Percentiles rank a stretch among this genome's conserved stretches.
Conservation (phyloP, 768 basidiomycete species). For the Peribolospora baueri region DNA sequence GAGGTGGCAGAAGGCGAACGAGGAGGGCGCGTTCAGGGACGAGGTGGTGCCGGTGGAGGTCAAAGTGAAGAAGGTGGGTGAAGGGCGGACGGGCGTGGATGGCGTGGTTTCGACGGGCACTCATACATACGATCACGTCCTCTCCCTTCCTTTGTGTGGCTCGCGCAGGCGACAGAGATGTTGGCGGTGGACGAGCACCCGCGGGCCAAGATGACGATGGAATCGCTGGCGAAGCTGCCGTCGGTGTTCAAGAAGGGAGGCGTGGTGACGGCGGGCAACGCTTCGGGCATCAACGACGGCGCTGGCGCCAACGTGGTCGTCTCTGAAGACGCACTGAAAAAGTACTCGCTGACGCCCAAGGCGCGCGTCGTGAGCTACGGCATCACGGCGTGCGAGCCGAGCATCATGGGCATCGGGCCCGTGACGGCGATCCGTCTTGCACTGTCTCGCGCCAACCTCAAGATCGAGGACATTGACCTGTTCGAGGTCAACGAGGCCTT, state of each 20-base stretch:
- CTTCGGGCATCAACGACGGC: slow-evolving; percentile 22
- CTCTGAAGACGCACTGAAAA: slow-evolving; percentile 17
- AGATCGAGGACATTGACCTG: slow-evolving; percentile 20
- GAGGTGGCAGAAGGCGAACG: slow-evolving; percentile 17
- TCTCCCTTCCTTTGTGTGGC: no score
- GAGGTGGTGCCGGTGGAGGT: slow-evolving; percentile 16
- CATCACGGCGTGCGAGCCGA: slow-evolving; percentile 22
- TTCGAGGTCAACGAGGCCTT: slow-evolving; percentile 18
- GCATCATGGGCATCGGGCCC: slow-evolving; percentile 24
- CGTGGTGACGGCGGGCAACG: slow-evolving; percentile 21
- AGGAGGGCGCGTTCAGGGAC: slow-evolving; percentile 16
- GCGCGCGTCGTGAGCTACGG: slow-evolving; percentile 20
- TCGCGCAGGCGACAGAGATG: slow-evolving; percentile 4
- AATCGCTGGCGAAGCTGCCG: slow-evolving; percentile 16
- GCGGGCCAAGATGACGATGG: slow-evolving; percentile 18
- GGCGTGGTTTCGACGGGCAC: slow-evolving; percentile 1
- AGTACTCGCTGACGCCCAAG: slow-evolving; percentile 19
- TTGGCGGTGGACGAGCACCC: slow-evolving; percentile 21
- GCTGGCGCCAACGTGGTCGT: slow-evolving; percentile 23
- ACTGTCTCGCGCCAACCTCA: slow-evolving; percentile 11
- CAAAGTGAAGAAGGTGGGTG: slow-evolving; percentile 12
- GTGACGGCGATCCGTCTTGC: slow-evolving; percentile 16
- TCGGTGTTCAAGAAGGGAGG: slow-evolving; percentile 21
- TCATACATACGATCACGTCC: no score
- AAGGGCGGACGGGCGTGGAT: neutral